Conservation (phyloP, 441 rosid genomes). For the Metrosideros polymorpha region DNA sequence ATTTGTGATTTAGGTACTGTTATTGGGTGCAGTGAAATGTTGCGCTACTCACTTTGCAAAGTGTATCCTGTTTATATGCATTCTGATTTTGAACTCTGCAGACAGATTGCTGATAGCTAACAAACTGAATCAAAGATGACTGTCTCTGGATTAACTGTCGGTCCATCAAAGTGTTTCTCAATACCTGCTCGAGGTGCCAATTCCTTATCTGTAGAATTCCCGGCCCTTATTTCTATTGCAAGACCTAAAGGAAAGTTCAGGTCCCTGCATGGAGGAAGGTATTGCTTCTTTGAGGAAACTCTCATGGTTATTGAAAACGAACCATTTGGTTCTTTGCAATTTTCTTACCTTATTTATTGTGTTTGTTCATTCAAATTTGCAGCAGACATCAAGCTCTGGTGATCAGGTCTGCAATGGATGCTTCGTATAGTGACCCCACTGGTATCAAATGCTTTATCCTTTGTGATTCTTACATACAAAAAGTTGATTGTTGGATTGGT, state of each 20-base stretch:
- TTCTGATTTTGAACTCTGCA: not conserved
- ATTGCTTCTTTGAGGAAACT: not conserved
- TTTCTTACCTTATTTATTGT: not conserved
- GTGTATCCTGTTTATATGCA: not conserved
- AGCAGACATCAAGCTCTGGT: conserved; percentile 8
- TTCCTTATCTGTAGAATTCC: conserved; percentile 16
- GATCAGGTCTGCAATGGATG: conserved; percentile 61
- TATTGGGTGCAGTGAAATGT: not conserved
- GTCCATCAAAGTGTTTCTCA: conserved; percentile 46
- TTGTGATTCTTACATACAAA: not conserved
- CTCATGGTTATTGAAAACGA: not conserved
- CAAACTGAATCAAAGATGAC: conserved; percentile 30
- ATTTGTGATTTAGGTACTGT: not conserved
- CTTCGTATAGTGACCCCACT: conserved; percentile 60
- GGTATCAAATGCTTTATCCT: conserved; percentile 29
- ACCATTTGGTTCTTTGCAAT: not conserved
- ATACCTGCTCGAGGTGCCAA: conserved; percentile 14
- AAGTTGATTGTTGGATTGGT: not conserved
- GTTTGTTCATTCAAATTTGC: conserved; percentile 21
- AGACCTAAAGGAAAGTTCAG: conserved; percentile 12
- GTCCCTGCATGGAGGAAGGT: conserved; percentile 37
- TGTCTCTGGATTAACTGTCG: conserved; percentile 49
- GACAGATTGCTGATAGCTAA: conserved; percentile 2
- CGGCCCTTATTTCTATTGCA: conserved; percentile 21
- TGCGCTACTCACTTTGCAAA: not conserved